Base-by-base conservation (phyloP, 2,329 filamentous ascomycete species). In the Sporothrix brunneoviolacea region DNA sequence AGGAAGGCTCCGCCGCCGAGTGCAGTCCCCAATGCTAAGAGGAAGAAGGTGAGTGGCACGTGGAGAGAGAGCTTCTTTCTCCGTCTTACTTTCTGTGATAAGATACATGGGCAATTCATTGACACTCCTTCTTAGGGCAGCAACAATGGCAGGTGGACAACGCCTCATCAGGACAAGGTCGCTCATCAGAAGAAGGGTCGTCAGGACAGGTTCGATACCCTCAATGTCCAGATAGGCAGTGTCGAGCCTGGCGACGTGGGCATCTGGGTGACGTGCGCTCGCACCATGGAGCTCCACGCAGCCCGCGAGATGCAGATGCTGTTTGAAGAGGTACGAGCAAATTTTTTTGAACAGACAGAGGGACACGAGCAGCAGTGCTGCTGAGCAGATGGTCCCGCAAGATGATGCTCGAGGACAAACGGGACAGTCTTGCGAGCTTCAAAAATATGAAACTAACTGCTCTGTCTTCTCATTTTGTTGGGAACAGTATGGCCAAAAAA, bases 181-280 rank as follows among this genome's bases (percentile, higher is more conserved):
- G 24, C 24, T 5, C 24, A n/a, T n/a, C n/a, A n/a, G 6, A 28
- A 10, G 6, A 28, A 10, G 24, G 6, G 24, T 28, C 24, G 67
- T 69, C 30, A 82, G 76, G 60, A 57, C 70, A 38, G 68, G 69
- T 18, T 64, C 68, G 45, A n/a, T n/a, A n/a, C n/a, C n/a, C n/a
- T n/a, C n/a, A n/a, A n/a, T n/a, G n/a, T n/a, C n/a, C n/a, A n/a
- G n/a, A n/a, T n/a, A n/a, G n/a, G n/a, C n/a, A n/a, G n/a, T n/a
- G 64, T 67, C 54, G 66, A 67, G 57, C 73, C 72, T 36, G 71
- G 86, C 5, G 84, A 90, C 60, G 71, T 75, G 47, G 87, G 87
- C 5, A 82, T 91, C 52, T 91, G 86, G 85, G 83, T 84, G 24
- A 90, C 86, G 0, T 91, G 85, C 63, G 80, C 84, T 46, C 78